These are phyloP conservation scores for Beauveria bassiana DNA, from an alignment of 2,329 filamentous ascomycete genomes.

Conservation along the genomic window DNA sequence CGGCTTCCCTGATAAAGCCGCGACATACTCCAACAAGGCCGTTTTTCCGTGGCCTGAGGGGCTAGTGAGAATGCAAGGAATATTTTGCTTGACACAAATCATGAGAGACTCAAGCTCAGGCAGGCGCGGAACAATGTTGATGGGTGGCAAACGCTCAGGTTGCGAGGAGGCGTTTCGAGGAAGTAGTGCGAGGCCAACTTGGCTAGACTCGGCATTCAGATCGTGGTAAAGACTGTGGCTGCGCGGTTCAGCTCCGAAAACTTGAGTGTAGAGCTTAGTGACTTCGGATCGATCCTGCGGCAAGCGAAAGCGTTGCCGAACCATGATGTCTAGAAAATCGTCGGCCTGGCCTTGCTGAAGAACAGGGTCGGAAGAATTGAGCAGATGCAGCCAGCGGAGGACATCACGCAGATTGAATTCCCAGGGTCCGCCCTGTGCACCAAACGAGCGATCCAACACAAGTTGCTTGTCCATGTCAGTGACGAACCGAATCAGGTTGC, in stretches of 20 bases:
- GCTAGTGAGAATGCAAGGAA: slow-evolving; percentile 85
- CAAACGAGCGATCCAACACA: slow-evolving; percentile 49
- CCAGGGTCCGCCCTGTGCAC: slow-evolving; percentile 70
- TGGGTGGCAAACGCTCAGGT: slow-evolving; percentile 40
- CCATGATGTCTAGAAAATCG: slow-evolving; percentile 75
- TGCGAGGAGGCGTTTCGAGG: slow-evolving; percentile 49
- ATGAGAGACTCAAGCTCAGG: slow-evolving; percentile 77
- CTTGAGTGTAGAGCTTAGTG: slow-evolving; percentile 54
- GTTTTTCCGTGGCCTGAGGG: slow-evolving; percentile 84
- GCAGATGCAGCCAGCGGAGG: slow-evolving; percentile 73
- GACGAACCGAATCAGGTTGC: slow-evolving; percentile 71
- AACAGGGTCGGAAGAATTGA: slow-evolving; percentile 44
- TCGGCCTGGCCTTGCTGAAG: slow-evolving; percentile 51
- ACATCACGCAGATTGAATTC: slow-evolving; percentile 93
- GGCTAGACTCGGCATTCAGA: slow-evolving; percentile 55
- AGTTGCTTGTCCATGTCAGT: slow-evolving; percentile 68
- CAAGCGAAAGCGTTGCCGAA: slow-evolving; percentile 80
- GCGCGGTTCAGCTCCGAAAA: slow-evolving; percentile 48
- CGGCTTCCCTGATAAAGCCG: slow-evolving; percentile 67
- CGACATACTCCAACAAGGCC: slow-evolving; percentile 67
- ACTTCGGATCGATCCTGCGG: slow-evolving; percentile 59
- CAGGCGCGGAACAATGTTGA: slow-evolving; percentile 50
- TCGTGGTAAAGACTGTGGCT: slow-evolving; percentile 65
- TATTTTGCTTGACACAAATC: slow-evolving; percentile 75
- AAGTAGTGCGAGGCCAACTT: slow-evolving; percentile 72